Evolutionary conservation across 1,139 yeast species (phyloP).

Genomic region (Candida tropicalis): DNA sequence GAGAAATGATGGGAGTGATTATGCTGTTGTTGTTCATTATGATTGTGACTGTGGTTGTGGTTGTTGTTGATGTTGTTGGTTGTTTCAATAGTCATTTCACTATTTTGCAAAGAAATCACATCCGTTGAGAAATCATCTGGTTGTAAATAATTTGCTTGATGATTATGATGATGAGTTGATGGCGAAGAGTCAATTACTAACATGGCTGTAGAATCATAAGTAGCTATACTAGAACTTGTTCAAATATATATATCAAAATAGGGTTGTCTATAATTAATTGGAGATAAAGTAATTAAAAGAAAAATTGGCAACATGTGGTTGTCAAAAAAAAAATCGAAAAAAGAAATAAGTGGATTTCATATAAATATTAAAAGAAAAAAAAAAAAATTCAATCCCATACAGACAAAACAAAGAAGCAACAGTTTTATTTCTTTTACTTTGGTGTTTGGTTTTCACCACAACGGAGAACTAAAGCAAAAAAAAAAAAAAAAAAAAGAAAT

Average conservation of each 20-base stretch:
- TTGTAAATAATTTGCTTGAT: conserved; percentile 1
- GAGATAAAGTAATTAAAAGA: too few species aligned
- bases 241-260: too few species aligned
- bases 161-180: conserved; percentile 3
- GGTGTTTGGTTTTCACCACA: too few species aligned
- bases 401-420: too few species aligned
- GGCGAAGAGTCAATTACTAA: conserved; percentile 5
- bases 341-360: background rate
- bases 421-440: too few species aligned
- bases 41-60: conserved; percentile 3
- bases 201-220: conserved; percentile 5
- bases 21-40: background rate
- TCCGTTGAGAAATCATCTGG: conserved; percentile 32
- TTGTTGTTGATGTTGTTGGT: background rate
- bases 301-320: background rate
- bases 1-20: background rate
- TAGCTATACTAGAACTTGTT: too few species aligned
- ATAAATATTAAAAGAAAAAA: background rate
- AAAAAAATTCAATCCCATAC: too few species aligned
- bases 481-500: too few species aligned
- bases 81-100: conserved; percentile 37
- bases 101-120: conserved; percentile 41
- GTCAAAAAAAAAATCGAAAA: background rate
- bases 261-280: too few species aligned
- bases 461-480: too few species aligned